Evolutionary conservation across 2,329 filamentous ascomycete species (phyloP), one percentile per base, ranked within the genome.

Genomic region (Cytospora piceicola): DNA sequence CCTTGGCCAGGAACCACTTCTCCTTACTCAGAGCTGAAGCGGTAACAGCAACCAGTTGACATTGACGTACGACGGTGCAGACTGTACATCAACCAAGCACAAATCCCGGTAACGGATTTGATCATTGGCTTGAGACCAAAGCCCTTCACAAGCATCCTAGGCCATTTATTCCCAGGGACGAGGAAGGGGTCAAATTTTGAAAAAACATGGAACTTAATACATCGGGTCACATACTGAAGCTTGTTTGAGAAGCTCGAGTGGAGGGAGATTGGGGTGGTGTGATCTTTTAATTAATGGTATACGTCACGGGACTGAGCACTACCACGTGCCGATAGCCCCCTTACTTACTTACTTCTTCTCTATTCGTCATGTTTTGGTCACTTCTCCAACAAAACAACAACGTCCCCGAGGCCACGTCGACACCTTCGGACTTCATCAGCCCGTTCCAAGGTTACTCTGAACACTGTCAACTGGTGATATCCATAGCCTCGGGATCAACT

Each of bases 271-370:
- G 34, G 34, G 12, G 34, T 36, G 34, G 34, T 36, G 34, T 36
- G 34, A 36, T 36, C 9, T 36, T 14, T 9, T 36, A 14, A 14
- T 9, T 36, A 36, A 36, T 9, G 15, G 34, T 29, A 29, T 24
- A 29, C 56, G 57, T 59, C 57, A 59, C 57, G 57, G 42, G 15
- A 34, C 57, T 8, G 30, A 42, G 24, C 14, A 7, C 39, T 27
- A 27, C 39, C 39, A 27, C 34, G 34, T 36, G 12, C 56, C 34
- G 32, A n/a, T 42, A 5, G 14, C n/a, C 55, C 24, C n/a, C n/a
- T 39, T 14, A n/a, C 29, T 20, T 14, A n/a, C 29, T 20, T 57
- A 22, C 32, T 24, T 17, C 4, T 24, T 14, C n/a, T 24, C 30
- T 24, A 34, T 46, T 22, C 30, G 12, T 39, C 54, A 57, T 12